Base-by-base conservation (phyloP, 2,329 filamentous ascomycete species). In the Paecilomyces dactylethromorphus region DNA sequence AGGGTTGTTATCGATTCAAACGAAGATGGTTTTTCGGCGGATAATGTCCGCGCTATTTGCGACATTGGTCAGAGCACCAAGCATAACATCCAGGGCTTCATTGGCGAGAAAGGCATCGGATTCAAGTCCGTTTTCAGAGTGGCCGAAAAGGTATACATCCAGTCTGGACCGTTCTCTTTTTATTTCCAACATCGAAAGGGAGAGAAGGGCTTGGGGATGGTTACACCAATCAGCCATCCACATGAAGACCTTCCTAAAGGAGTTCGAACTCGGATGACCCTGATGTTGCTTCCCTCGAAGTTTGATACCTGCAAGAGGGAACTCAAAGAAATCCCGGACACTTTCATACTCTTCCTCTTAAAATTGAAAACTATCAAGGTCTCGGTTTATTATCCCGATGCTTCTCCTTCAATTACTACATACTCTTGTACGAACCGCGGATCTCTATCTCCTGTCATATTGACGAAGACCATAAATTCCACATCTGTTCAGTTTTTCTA, bases 191-290 rank as follows among this genome's bases (percentile, higher is more conserved):
- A 76, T 58, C 58, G 56, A 1, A 54, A 32, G 22, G 77, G 73
- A 0, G 76, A 80, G 1, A 71, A 73, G 0, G 81, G 81, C 1
- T 68, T 84, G 35, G 81, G 81, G 0, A 84, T 84, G 80, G 75
- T 83, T 1, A 76, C 75, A 0, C 81, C 81, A 56, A 71, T 69
- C 1, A 66, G 69, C 55, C 60, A 67, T 50, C 53, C 64, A 3
- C 57, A 52, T 24, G 31, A 58, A 5, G 24, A 22, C 2, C 5
- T 62, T 15, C 59, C 54, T 18, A 15, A 65, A 72, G 2, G 31
- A 59, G 0, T 60, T 51, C 2, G 65, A 0, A 79, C 76, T 0
- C 69, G 74, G 7, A 75, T 79, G 3, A 79, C 74, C 0, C 66
- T 81, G 0, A 66, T 62, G 67, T 79, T 0, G 71, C 75, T 56